These are phyloP conservation scores for Curvularia spicifera DNA, from an alignment of 2,329 filamentous ascomycete genomes.

Conservation along the genomic window DNA sequence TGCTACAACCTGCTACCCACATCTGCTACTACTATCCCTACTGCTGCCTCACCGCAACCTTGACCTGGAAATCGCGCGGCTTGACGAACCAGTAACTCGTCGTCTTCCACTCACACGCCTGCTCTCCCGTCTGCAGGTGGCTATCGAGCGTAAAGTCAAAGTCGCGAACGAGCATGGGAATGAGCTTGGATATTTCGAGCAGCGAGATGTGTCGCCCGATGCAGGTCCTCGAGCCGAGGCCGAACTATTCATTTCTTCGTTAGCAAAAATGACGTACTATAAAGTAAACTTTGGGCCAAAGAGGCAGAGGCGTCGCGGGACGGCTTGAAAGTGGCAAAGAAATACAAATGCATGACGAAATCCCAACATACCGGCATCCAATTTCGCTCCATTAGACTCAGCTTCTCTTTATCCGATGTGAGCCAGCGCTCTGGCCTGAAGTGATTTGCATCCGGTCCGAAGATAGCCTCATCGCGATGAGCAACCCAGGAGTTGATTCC, in stretches of 20 bases:
- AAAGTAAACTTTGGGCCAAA: too few species aligned
- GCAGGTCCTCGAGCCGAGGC: constrained; percentile 28
- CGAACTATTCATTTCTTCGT: constrained; percentile 13
- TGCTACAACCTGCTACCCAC: neutral
- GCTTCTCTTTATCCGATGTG: constrained; percentile 18
- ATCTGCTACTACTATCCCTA: neutral
- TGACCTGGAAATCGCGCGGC: constrained; percentile 14
- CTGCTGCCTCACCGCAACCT: constrained; percentile 9
- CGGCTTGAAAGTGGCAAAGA: neutral
- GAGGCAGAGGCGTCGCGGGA: neutral
- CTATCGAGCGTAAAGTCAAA: constrained; percentile 23
- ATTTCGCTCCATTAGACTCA: constrained; percentile 25
- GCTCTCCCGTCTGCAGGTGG: constrained; percentile 14
- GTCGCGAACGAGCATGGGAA: constrained; percentile 18
- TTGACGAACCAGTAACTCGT: constrained; percentile 26
- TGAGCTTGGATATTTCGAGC: constrained; percentile 19
- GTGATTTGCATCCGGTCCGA: constrained; percentile 23
- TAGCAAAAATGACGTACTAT: neutral
- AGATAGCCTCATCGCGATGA: constrained; percentile 24
- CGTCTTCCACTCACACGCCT: constrained; percentile 23
- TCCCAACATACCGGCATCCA: constrained; percentile 28
- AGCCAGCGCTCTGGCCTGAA: constrained; percentile 34
- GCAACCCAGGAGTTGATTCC: constrained; percentile 32
- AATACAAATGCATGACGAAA: neutral
- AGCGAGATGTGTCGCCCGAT: constrained; percentile 27